These are phyloP conservation scores for Vicia villosa DNA, from an alignment of 306 rosid genomes.

Conservation along the genomic window DNA sequence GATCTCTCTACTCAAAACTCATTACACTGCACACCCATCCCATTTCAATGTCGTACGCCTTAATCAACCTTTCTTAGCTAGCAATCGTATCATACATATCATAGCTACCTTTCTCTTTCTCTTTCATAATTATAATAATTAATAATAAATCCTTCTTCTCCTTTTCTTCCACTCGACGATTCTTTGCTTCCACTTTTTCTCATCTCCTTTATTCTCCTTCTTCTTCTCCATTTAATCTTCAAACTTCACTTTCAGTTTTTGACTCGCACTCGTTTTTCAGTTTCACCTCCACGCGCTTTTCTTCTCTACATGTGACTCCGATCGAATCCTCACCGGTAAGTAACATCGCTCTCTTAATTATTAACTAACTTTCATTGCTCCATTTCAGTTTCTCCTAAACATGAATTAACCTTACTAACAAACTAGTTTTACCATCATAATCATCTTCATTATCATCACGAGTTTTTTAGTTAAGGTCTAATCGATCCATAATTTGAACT, in stretches of 20 bases:
- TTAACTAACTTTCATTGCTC: slow-evolving; percentile 16
- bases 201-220: slow-evolving; percentile 42
- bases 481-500: no score
- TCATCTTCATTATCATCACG: background rate
- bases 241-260: background rate
- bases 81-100: background rate
- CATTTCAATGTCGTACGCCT: slow-evolving; percentile 38
- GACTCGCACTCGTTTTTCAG: background rate
- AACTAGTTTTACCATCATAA: background rate
- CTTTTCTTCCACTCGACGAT: slow-evolving; percentile 46
- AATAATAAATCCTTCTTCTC: background rate
- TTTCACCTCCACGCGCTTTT: slow-evolving; percentile 31
- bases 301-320: slow-evolving; percentile 3
- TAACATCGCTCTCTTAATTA: background rate
- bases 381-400: slow-evolving; percentile 2
- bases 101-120: slow-evolving; percentile 7
- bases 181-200: slow-evolving; percentile 66
- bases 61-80: slow-evolving; percentile 29
- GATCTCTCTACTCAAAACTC: slow-evolving; percentile 37
- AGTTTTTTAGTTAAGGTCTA: no score
- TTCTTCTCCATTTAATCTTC: slow-evolving; percentile 1
- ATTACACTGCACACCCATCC: slow-evolving; percentile 21
- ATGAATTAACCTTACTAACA: background rate
- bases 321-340: slow-evolving; percentile 30
- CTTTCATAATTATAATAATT: no score